Base-by-base conservation (phyloP, 75 land plant genomes). In the Selaginella moellendorffii region DNA sequence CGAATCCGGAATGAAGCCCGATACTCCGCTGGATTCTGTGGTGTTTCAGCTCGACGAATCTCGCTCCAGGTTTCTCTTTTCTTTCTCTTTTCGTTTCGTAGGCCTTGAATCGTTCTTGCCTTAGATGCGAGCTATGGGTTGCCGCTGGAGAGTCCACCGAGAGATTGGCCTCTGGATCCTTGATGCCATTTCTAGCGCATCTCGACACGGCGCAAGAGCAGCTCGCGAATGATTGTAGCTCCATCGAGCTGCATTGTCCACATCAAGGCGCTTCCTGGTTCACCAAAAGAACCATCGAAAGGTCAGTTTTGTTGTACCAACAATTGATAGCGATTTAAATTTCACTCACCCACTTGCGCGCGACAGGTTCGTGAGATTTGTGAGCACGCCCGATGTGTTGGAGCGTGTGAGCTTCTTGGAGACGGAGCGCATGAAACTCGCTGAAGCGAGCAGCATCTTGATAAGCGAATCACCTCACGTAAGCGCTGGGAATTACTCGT, bases 321-420 rank as follows among this genome's bases (percentile, higher is more conserved):
- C n/a, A n/a, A n/a, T n/a, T n/a, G n/a, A n/a, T n/a, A n/a, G n/a
- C n/a, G n/a, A n/a, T n/a, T n/a, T n/a, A n/a, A n/a, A n/a, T n/a
- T n/a, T n/a, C n/a, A n/a, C n/a, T n/a, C n/a, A n/a, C n/a, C n/a
- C n/a, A n/a, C n/a, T n/a, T n/a, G n/a, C n/a, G n/a, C n/a, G n/a
- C n/a, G n/a, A n/a, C n/a, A 87, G 91, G 71, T 87, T 87, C 78
- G 88, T 87, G 27, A 77, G 80, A 29, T 87, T 84, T 76, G 88
- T 87, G 31, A 87, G 81, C 31, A 81, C 87, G 17, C 91, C 91
- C 0, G 91, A 84, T 29, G n/a, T n/a, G n/a, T n/a, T n/a, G n/a
- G n/a, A n/a, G n/a, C n/a, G n/a, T n/a, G n/a, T n/a, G n/a, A n/a
- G n/a, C n/a, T n/a, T n/a, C n/a, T n/a, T n/a, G n/a, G n/a, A n/a